Percentiles rank a stretch among this genome's conserved stretches.
phyloP scores from a whole-genome alignment of 192 early-diverging fungal species.

The Podila minutissima region DNA sequence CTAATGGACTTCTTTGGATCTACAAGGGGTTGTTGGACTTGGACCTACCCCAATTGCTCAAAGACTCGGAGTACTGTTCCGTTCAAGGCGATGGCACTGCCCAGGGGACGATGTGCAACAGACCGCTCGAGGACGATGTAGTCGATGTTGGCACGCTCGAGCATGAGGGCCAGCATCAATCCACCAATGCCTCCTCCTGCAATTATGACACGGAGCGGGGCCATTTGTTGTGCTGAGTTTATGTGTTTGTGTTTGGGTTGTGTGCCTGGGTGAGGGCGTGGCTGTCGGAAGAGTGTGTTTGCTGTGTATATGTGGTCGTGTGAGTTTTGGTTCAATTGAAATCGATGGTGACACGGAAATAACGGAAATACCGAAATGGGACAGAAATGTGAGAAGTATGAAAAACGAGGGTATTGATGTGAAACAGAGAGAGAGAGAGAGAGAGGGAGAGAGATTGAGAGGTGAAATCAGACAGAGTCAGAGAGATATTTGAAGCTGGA shows the following conservation, averaged over 20 bases:
- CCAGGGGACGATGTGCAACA: conserved; percentile 30
- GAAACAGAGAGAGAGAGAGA: not conserved
- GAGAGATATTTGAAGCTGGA: too few species aligned
- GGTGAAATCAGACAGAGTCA: too few species aligned
- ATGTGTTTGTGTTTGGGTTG: not conserved
- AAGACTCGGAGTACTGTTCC: conserved; percentile 44
- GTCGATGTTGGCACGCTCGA: conserved; percentile 44
- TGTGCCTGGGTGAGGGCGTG: not conserved
- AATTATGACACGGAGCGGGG: conserved; percentile 34
- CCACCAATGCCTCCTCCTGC: conserved; percentile 54
- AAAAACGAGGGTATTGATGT: not conserved
- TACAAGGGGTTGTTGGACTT: too few species aligned
- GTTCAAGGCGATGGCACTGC: conserved; percentile 42
- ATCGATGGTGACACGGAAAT: not conserved
- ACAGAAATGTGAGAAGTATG: not conserved
- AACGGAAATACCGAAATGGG: not conserved
- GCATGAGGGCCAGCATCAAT: conserved; percentile 40
- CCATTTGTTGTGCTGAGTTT: not conserved
- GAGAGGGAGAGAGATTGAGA: not conserved
- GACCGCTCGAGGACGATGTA: conserved; percentile 47
- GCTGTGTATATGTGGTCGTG: too few species aligned
- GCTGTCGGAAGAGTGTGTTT: too few species aligned
- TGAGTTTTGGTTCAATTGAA: not conserved
- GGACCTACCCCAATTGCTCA: conserved; percentile 49
- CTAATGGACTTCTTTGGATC: too few species aligned